A percentile compares a stretch with the other conserved stretches of the same genome.
These are phyloP conservation scores for Aaosphaeria pasadenensis DNA, from an alignment of 2,329 filamentous ascomycete genomes.

Conservation along the genomic window DNA sequence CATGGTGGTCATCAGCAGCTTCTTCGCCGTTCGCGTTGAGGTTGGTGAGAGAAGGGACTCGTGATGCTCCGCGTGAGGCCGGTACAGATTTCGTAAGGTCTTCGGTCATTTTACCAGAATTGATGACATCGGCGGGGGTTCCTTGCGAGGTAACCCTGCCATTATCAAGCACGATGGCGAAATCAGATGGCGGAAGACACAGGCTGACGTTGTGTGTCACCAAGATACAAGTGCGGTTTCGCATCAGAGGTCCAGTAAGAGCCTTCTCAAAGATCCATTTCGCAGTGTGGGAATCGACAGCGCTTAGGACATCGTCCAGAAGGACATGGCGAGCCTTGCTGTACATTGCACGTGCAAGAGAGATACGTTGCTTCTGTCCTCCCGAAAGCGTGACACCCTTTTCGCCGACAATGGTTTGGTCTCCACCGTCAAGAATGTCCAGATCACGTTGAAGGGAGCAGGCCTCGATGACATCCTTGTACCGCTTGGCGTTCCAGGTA, in stretches of 20 bases:
- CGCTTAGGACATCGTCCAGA: conserved; percentile 91
- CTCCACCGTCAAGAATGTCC: conserved; percentile 86
- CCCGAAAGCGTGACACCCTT: conserved; percentile 97
- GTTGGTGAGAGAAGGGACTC: conserved; percentile 71
- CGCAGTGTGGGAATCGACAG: conserved; percentile 94
- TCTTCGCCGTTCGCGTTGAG: conserved; percentile 69
- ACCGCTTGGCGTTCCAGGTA: conserved; percentile 75
- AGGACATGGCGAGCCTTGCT: conserved; percentile 88
- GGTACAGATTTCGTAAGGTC: conserved; percentile 75
- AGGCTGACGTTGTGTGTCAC: conserved; percentile 95
- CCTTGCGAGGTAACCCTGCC: conserved; percentile 77
- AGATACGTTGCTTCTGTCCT: conserved; percentile 96
- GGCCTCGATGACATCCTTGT: conserved; percentile 82
- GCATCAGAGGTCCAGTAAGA: conserved; percentile 85
- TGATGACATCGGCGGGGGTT: conserved; percentile 72
- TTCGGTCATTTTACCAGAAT: conserved; percentile 84
- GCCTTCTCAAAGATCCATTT: conserved; percentile 98
- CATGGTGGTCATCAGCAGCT: conserved; percentile 32
- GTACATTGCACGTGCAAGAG: conserved; percentile 94
- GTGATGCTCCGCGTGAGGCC: conserved; percentile 67
- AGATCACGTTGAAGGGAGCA: conserved; percentile 90
- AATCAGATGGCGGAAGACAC: conserved; percentile 75
- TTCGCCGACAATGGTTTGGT: conserved; percentile 91
- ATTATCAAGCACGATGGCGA: conserved; percentile 83
- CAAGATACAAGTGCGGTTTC: conserved; percentile 82